Percentiles rank a stretch among this genome's conserved stretches.
Evolutionary conservation across 2,329 filamentous ascomycete species (phyloP).

Genomic region (Pseudopithomyces chartarum): DNA sequence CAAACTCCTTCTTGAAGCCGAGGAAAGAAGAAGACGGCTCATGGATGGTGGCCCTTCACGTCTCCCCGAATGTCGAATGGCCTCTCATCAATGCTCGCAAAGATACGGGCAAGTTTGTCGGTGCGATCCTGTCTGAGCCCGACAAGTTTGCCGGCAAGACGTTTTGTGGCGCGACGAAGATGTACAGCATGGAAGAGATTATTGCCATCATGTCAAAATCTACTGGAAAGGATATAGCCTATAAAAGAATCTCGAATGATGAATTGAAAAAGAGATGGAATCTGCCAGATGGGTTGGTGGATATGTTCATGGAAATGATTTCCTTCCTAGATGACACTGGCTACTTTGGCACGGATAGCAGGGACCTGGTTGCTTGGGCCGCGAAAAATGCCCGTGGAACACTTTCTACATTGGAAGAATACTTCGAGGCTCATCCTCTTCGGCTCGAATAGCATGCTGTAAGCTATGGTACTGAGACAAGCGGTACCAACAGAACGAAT

Average conservation of each 20-base stretch:
- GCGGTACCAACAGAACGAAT: too few species aligned
- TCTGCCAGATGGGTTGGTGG: constrained; percentile 10
- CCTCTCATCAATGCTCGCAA: constrained; percentile 49
- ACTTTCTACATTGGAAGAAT: constrained; percentile 47
- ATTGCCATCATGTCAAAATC: constrained; percentile 43
- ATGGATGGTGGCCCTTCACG: constrained; percentile 24
- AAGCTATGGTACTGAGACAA: background rate
- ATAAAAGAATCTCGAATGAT: constrained; percentile 18
- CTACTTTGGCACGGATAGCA: constrained; percentile 43
- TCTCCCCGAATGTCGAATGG: constrained; percentile 24
- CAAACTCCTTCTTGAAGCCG: constrained; percentile 29
- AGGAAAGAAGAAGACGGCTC: constrained; percentile 36
- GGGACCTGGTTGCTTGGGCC: constrained; percentile 39
- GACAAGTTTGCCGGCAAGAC: constrained; percentile 48
- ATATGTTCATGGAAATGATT: constrained; percentile 17
- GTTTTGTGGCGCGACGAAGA: constrained; percentile 49
- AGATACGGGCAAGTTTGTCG: constrained; percentile 50
- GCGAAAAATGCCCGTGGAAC: constrained; percentile 32
- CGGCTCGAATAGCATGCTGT: constrained; percentile 10
- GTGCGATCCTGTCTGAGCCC: constrained; percentile 46
- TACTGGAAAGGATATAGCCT: constrained; percentile 39
- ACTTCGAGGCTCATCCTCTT: constrained; percentile 35
- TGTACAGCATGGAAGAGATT: constrained; percentile 48
- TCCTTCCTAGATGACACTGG: constrained; percentile 35
- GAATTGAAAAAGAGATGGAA: constrained; percentile 10